Evolutionary conservation across 1,284 basidiomycete genomes (phyloP), one percentile per base, ranked within the genome.

Genomic region (Ceratobasidium sp.): DNA sequence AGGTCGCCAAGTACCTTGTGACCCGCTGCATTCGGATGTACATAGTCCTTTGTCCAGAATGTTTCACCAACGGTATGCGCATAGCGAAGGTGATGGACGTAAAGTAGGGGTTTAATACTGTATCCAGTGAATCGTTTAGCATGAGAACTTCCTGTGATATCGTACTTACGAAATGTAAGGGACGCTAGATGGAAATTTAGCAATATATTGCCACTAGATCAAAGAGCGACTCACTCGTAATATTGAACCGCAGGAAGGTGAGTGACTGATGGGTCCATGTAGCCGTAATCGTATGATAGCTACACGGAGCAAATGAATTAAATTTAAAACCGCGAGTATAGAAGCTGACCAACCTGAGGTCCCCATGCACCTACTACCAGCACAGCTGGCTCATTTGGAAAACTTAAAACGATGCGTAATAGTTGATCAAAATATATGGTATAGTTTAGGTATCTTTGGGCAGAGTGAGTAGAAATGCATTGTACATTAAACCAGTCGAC

Each of bases 371-470:
- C 70, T 27, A 71, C 64, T 15, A 71, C 67, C 7, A 71, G 38
- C 29, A 71, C 58, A 4, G 70, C 70, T 32, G 70, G 70, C 42
- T 67, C 50, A 53, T 67, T 68, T 52, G 70, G 56, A 45, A 67
- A 68, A 6, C 57, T 47, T 12, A 71, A 20, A 15, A 68, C 70
- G 32, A 71, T 58, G n/a, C 70, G 54, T 15, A 68, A 32, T 12
- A 71, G 56, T 49, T 71, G 70, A 27, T 71, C 70, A 35, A 71
- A 71, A 31, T 71, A 71, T 43, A 71, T 57, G 1, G 58, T 64
- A 29, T 60, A 71, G 32, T 71, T 67, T 55, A 57, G 55, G 20
- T 68, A 64, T 10, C 70, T 71, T n/a, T 27, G 52, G 8, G 5
- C 35, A n/a, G n/a, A n/a, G n/a, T n/a, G 22, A 22, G 43, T 17